phyloP scores from a whole-genome alignment of 306 rosid species.

The Fragaria nilgerrensis region DNA sequence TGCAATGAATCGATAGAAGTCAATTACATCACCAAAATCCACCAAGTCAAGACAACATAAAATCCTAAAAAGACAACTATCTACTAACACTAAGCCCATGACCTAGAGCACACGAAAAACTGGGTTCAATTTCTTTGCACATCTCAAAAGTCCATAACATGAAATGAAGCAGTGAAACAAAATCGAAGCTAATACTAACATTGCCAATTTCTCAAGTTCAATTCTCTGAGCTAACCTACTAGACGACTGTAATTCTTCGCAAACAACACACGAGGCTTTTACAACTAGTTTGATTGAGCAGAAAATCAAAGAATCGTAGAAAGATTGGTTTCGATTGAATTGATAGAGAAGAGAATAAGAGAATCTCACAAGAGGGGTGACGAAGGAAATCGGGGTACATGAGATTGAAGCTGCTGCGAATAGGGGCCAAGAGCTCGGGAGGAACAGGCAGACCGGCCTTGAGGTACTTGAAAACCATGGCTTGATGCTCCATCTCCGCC shows the following conservation, averaged over 20 bases:
- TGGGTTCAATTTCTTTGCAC: too few species aligned
- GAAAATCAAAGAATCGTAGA: neutral
- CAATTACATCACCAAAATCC: neutral
- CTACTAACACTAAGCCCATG: neutral
- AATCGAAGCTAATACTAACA: slow-evolving; percentile 5
- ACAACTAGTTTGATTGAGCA: neutral
- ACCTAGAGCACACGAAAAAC: too few species aligned
- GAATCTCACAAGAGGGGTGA: slow-evolving; percentile 35
- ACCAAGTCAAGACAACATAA: neutral
- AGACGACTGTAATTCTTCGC: neutral
- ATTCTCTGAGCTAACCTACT: neutral
- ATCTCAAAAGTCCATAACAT: neutral
- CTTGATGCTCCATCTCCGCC: slow-evolving; percentile 83
- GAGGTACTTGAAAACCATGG: slow-evolving; percentile 68
- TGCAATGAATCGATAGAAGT: slow-evolving; percentile 15
- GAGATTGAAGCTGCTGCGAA: slow-evolving; percentile 54
- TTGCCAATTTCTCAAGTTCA: neutral
- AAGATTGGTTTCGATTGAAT: neutral
- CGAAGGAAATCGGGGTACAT: slow-evolving; percentile 46
- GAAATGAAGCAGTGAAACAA: neutral
- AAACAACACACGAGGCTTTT: neutral
- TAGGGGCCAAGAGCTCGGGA: slow-evolving; percentile 60
- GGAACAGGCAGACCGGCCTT: slow-evolving; percentile 66
- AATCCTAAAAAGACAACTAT: neutral
- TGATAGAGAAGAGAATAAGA: neutral